These are phyloP conservation scores for Globisporangium abappressorium DNA, from an alignment of 352 stramenopile genomes.

Conservation along the genomic window DNA sequence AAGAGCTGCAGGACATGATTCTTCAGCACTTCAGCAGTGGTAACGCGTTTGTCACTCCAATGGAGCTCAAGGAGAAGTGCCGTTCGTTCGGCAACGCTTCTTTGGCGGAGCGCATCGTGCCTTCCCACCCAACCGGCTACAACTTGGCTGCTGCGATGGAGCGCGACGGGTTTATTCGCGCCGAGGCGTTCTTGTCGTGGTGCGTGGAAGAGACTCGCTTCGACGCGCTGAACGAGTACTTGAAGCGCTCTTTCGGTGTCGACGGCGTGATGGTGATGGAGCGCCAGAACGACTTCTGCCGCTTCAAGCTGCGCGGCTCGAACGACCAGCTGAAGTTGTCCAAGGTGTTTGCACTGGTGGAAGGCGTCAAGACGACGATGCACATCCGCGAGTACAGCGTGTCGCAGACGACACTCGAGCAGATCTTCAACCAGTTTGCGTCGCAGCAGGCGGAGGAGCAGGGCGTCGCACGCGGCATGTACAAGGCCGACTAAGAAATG, in stretches of 20 bases:
- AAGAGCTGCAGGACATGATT: too few relatives aligned
- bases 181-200: conserved; percentile 55
- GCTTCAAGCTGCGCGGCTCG: conserved; percentile 19
- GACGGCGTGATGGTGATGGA: too few relatives aligned
- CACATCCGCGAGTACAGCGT: too few relatives aligned
- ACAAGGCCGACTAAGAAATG: too few relatives aligned
- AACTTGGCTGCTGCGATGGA: conserved; percentile 48
- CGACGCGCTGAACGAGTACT: conserved; percentile 34
- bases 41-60: background rate
- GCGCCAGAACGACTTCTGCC: too few relatives aligned
- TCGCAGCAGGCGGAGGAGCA: too few relatives aligned
- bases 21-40: background rate
- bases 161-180: conserved; percentile 10
- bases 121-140: conserved; percentile 63
- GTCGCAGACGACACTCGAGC: too few relatives aligned
- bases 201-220: conserved; percentile 51
- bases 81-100: background rate
- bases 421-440: too few relatives aligned
- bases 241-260: conserved; percentile 16
- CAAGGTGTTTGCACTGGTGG: conserved; percentile 71
- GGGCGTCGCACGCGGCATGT: too few relatives aligned
- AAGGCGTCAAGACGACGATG: conserved; percentile 49
- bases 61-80: background rate
- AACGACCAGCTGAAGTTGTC: conserved; percentile 35
- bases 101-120: conserved; percentile 39